These are phyloP conservation scores for Pulveroboletus sp. DNA, from an alignment of 768 basidiomycete species.

Conservation along the genomic window DNA sequence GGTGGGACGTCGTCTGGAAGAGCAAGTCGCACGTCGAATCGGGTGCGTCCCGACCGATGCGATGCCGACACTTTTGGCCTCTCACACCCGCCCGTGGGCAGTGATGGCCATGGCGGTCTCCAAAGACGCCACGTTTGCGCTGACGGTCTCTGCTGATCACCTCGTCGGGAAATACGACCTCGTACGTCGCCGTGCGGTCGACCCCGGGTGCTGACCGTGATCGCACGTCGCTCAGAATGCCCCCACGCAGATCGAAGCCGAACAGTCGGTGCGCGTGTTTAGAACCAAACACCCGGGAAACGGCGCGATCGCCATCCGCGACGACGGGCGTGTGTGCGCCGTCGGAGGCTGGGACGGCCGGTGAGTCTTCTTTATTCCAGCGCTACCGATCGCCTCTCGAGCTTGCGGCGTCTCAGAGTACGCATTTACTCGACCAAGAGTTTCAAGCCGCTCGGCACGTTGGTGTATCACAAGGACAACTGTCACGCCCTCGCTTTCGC, in stretches of 20 bases:
- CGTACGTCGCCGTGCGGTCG: slow-evolving; percentile 32
- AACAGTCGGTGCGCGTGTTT: slow-evolving; percentile 31
- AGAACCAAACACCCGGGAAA: slow-evolving; percentile 82
- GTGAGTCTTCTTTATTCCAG: slow-evolving; percentile 43
- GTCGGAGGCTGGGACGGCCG: slow-evolving; percentile 68
- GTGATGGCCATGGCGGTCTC: slow-evolving; percentile 41
- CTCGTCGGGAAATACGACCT: slow-evolving; percentile 60
- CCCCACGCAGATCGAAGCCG: slow-evolving; percentile 12
- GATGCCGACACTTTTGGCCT: not conserved
- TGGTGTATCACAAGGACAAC: slow-evolving; percentile 75
- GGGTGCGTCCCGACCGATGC: slow-evolving; percentile 40
- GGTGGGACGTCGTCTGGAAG: slow-evolving; percentile 72
- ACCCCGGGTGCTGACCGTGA: not conserved
- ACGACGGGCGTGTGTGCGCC: slow-evolving; percentile 77
- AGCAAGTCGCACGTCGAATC: slow-evolving; percentile 68
- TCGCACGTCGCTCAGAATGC: slow-evolving; percentile 3
- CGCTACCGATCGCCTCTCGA: not conserved
- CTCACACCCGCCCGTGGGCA: no score
- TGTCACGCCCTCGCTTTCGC: slow-evolving; percentile 79
- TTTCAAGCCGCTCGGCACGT: slow-evolving; percentile 79
- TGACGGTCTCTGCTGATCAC: slow-evolving; percentile 87
- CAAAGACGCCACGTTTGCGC: slow-evolving; percentile 50
- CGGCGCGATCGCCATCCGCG: slow-evolving; percentile 66
- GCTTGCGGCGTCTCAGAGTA: slow-evolving; percentile 43
- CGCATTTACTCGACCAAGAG: slow-evolving; percentile 78